A percentile compares a stretch with the other conserved stretches of the same genome.
phyloP scores from a whole-genome alignment of 495 filamentous ascomycete species.

The Penicillium pulvis region DNA sequence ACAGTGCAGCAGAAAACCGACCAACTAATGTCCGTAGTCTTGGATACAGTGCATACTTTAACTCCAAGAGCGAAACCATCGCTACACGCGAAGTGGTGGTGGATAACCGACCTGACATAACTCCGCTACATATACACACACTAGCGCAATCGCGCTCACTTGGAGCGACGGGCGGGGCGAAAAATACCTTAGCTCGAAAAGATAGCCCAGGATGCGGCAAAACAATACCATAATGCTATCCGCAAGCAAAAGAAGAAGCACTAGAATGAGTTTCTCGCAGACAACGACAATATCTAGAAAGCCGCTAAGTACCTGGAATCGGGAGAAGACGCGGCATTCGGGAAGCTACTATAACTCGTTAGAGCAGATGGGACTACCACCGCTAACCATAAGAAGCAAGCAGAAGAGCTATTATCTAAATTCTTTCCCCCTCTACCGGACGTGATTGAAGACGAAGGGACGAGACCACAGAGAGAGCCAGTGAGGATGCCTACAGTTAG shows the following conservation, averaged over 20 bases:
- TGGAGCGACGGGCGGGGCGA: constrained; percentile 14
- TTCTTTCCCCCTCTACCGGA: constrained; percentile 34
- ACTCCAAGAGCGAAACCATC: constrained; percentile 21
- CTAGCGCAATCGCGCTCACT: constrained; percentile 18
- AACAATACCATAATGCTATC: no score
- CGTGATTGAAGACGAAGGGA: constrained; percentile 22
- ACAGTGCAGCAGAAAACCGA: constrained; percentile 26
- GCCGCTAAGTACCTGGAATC: constrained; percentile 28
- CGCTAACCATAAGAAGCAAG: constrained; percentile 22
- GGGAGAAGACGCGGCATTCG: constrained; percentile 21
- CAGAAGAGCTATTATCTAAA: constrained; percentile 22
- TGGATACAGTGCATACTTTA: constrained; percentile 10
- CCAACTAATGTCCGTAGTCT: constrained; percentile 17
- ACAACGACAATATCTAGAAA: constrained; percentile 31
- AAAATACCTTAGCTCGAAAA: constrained; percentile 22
- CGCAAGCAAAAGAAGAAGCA: constrained; percentile 29
- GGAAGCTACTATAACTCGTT: constrained; percentile 20
- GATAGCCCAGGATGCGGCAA: constrained; percentile 19
- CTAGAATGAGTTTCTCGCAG: constrained; percentile 29
- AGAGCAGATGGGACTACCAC: constrained; percentile 21
- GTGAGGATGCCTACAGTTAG: constrained; percentile 21
- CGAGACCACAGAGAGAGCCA: constrained; percentile 22
- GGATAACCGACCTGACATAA: constrained; percentile 17
- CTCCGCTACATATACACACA: constrained; percentile 12
- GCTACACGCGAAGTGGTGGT: constrained; percentile 21